Conservation (phyloP, 371 early-diverging fungal genomes). For the Phascolomyces articulosus region DNA sequence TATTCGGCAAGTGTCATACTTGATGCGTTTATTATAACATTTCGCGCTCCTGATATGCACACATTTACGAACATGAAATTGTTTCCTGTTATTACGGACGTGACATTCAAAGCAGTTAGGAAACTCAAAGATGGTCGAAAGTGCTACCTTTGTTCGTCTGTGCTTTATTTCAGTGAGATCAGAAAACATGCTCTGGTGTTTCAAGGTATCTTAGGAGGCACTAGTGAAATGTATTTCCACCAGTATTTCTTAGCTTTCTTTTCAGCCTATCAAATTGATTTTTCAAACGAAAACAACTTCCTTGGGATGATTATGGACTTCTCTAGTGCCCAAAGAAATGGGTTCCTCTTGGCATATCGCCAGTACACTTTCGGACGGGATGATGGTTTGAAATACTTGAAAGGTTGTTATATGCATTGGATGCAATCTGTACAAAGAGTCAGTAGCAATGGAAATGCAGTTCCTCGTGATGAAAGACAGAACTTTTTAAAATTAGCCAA, state of each 20-base stretch:
- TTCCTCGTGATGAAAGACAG: neutral
- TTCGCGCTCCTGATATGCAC: neutral
- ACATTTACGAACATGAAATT: neutral
- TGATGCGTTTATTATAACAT: neutral
- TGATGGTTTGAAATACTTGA: neutral
- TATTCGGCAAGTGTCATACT: neutral
- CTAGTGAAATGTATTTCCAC: neutral
- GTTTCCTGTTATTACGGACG: constrained; percentile 7
- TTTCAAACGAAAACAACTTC: neutral
- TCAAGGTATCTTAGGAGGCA: constrained; percentile 9
- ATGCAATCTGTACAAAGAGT: neutral
- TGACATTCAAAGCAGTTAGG: constrained; percentile 5
- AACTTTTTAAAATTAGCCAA: neutral
- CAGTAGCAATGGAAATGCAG: neutral
- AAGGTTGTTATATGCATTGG: constrained; percentile 7
- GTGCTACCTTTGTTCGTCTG: constrained; percentile 12
- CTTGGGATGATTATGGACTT: neutral
- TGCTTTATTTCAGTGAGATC: neutral
- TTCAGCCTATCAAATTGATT: neutral
- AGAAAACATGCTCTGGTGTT: constrained; percentile 8
- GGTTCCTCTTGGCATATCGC: neutral
- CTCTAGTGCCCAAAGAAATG: neutral
- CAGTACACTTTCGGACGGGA: neutral
- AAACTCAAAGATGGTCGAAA: neutral
- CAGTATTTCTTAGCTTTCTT: constrained; percentile 7